phyloP scores from a whole-genome alignment of 805 yeast species.

The Yamadazyma insecticola region DNA sequence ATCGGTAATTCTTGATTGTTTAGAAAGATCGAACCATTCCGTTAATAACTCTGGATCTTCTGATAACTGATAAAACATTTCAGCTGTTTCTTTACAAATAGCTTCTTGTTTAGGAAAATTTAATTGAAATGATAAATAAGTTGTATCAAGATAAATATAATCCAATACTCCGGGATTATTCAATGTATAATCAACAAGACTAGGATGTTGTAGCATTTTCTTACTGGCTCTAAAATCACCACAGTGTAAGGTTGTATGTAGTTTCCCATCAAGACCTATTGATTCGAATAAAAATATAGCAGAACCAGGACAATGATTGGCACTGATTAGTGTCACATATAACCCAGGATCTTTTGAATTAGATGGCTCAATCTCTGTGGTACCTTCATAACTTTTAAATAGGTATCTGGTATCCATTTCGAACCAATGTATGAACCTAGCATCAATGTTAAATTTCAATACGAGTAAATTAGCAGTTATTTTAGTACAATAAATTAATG shows the following conservation, averaged over 20 bases:
- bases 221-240: constrained; percentile 85
- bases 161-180: constrained; percentile 32
- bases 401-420: constrained; percentile 39
- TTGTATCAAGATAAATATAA: constrained; percentile 80
- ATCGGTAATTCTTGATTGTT: constrained; percentile 39
- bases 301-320: constrained; percentile 98
- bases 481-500: constrained; percentile 66
- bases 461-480: constrained; percentile 60
- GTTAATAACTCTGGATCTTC: constrained; percentile 22
- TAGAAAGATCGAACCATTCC: constrained; percentile 29
- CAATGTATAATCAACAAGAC: constrained; percentile 17
- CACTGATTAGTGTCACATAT: constrained; percentile 64
- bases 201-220: constrained; percentile 42
- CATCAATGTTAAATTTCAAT: constrained; percentile 51
- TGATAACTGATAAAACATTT: constrained; percentile 42
- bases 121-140: constrained; percentile 73
- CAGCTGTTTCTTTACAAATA: constrained; percentile 59
- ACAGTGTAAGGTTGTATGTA: constrained; percentile 60
- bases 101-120: constrained; percentile 72
- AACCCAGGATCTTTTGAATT: constrained; percentile 22
- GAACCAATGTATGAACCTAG: constrained; percentile 39
- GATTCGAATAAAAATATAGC: constrained; percentile 69
- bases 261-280: constrained; percentile 16
- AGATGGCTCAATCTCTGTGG: neutral
- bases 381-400: constrained; percentile 15